Evolutionary conservation across 257 asterid genomes (phyloP).

Genomic region (Thymus mandschuricus): DNA sequence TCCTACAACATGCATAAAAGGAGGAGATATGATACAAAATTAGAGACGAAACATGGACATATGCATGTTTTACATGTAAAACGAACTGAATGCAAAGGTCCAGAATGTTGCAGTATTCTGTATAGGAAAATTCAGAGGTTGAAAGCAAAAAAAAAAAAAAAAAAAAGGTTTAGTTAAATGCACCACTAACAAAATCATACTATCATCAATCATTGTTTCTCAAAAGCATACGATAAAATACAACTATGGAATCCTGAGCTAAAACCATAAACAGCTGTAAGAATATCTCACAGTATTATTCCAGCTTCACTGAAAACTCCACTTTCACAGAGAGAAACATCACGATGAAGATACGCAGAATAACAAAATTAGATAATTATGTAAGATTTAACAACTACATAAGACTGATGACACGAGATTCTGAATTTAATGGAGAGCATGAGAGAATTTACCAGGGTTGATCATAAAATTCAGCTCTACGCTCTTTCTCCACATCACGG

Average conservation of each 20-base stretch:
- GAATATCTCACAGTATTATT: neutral
- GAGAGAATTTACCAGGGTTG: constrained; percentile 68
- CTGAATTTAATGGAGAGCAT: constrained; percentile 5
- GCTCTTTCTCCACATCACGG: constrained; percentile 71
- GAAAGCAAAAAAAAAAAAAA: too few species aligned
- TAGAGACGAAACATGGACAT: neutral
- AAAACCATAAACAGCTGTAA: neutral
- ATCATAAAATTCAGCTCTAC: constrained; percentile 69
- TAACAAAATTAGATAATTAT: too few species aligned
- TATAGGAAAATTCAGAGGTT: too few species aligned
- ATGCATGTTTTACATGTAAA: neutral
- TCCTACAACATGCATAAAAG: constrained; percentile 42
- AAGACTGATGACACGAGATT: constrained; percentile 5
- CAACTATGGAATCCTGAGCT: too few species aligned
- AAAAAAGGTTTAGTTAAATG: too few species aligned
- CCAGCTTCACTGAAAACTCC: neutral
- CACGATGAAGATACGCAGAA: too few species aligned
- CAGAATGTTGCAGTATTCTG: too few species aligned
- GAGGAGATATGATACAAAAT: neutral
- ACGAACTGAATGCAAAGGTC: neutral
- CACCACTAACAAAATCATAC: too few species aligned
- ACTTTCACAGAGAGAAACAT: too few species aligned
- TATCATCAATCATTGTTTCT: too few species aligned
- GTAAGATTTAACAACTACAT: neutral
- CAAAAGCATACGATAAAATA: too few species aligned